phyloP scores from a whole-genome alignment of 73 alveolate genomes.

The Stentor roeselii region DNA sequence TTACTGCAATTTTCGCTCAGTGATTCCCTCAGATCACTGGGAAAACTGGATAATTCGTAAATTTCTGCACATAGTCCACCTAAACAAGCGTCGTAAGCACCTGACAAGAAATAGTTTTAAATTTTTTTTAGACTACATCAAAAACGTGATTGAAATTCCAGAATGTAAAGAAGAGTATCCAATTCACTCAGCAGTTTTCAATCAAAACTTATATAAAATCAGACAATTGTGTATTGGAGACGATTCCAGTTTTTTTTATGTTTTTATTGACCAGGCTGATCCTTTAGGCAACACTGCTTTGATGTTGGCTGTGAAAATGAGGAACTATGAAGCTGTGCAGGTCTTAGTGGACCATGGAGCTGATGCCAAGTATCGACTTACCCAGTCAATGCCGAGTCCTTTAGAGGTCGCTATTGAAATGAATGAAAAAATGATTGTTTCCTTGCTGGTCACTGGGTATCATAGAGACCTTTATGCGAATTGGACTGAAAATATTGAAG shows the following conservation, averaged over 20 bases:
- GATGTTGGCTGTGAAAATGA: slow-evolving; percentile 58
- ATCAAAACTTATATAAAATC: slow-evolving; percentile 43
- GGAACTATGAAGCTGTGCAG: slow-evolving; percentile 45
- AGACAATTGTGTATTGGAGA: slow-evolving; percentile 31
- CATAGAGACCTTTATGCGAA: neutral
- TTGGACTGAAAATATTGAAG: slow-evolving; percentile 32
- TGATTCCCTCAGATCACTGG: neutral
- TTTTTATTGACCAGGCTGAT: slow-evolving; percentile 62
- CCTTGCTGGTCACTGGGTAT: neutral
- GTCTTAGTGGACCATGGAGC: slow-evolving; percentile 63
- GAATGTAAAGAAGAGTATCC: slow-evolving; percentile 21
- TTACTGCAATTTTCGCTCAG: neutral
- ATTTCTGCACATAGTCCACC: neutral
- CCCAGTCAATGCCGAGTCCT: neutral
- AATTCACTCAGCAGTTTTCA: slow-evolving; percentile 62
- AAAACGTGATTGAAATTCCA: neutral
- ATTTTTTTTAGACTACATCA: neutral
- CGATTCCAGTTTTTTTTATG: slow-evolving; percentile 34
- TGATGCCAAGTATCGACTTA: slow-evolving; percentile 48
- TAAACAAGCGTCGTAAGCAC: neutral
- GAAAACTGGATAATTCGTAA: neutral
- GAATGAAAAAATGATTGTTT: neutral
- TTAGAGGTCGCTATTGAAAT: slow-evolving; percentile 11
- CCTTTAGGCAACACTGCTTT: slow-evolving; percentile 62
- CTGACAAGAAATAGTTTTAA: neutral